phyloP scores from a whole-genome alignment of 1,284 basidiomycete genomes.

The Ustilago sp. region DNA sequence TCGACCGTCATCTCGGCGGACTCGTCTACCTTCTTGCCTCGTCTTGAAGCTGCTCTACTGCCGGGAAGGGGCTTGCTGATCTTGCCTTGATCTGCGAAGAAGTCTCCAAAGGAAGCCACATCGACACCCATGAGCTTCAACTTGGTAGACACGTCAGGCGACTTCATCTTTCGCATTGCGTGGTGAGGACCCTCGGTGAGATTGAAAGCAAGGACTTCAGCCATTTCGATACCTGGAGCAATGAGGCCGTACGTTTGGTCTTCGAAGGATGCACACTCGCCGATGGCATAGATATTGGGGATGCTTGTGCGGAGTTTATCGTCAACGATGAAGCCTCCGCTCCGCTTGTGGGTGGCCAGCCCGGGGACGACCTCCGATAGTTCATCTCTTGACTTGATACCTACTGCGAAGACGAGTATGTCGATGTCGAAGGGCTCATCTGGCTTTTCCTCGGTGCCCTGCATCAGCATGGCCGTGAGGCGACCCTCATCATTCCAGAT shows the following conservation, averaged over 20 bases:
- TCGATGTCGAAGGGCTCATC: conserved; percentile 67
- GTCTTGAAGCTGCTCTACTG: conserved; percentile 19
- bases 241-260: conserved; percentile 79
- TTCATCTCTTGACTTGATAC: conserved; percentile 78
- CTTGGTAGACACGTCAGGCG: conserved; percentile 76
- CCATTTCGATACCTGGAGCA: conserved; percentile 81
- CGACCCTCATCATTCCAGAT: conserved; percentile 47
- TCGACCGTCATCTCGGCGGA: conserved; percentile 28
- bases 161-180: conserved; percentile 74
- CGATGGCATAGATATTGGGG: conserved; percentile 78
- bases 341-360: conserved; percentile 72
- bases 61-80: conserved; percentile 58
- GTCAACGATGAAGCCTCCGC: conserved; percentile 76
- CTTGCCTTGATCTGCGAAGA: conserved; percentile 76
- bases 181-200: conserved; percentile 72
- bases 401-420: conserved; percentile 67
- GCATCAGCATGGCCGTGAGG: conserved; percentile 59
- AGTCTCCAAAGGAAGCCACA: conserved; percentile 81
- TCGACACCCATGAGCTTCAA: conserved; percentile 81
- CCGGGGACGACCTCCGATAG: conserved; percentile 71
- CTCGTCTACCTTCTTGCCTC: conserved; percentile 16
- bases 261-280: conserved; percentile 80
- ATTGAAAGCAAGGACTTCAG: conserved; percentile 81
- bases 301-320: conserved; percentile 76
- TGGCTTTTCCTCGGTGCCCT: conserved; percentile 65